A percentile compares a stretch with the other conserved stretches of the same genome.
phyloP scores from a whole-genome alignment of 225 moss, liverwort and hornwort species.

The Physcomitrium patens region DNA sequence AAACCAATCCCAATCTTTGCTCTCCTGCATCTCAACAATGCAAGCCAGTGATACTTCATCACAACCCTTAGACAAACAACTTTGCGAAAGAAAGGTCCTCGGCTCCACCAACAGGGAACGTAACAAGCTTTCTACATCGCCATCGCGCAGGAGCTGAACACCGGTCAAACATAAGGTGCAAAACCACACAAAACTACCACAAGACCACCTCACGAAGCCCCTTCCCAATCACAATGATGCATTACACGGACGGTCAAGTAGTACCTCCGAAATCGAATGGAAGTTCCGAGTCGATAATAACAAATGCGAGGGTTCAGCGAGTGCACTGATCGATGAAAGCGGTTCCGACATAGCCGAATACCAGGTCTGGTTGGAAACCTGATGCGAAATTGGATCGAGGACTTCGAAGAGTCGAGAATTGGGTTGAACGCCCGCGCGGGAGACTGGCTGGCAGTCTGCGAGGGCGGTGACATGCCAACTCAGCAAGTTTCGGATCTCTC shows the following conservation, averaged over 20 bases:
- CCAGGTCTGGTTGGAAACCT: background rate
- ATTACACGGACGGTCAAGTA: background rate
- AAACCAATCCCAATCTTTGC: background rate
- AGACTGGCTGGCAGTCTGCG: too few relatives aligned
- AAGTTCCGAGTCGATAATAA: background rate
- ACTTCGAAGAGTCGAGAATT: background rate
- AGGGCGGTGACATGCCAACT: too few relatives aligned
- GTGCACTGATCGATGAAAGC: background rate
- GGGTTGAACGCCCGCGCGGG: too few relatives aligned
- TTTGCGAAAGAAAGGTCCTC: background rate
- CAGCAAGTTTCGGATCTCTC: too few relatives aligned
- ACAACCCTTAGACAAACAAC: constrained; percentile 13
- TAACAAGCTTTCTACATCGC: background rate
- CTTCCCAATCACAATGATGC: background rate
- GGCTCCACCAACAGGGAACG: background rate
- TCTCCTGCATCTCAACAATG: constrained; percentile 5
- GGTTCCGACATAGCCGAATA: background rate
- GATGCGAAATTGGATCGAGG: too few relatives aligned
- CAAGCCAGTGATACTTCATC: background rate
- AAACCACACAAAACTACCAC: background rate
- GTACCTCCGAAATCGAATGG: background rate
- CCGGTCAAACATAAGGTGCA: background rate
- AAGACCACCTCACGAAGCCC: constrained; percentile 9
- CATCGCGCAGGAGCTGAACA: constrained; percentile 26
- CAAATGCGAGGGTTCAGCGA: background rate